Evolutionary conservation across 2,329 filamentous ascomycete genomes (phyloP).

Genomic region (Esteya vermicola): DNA sequence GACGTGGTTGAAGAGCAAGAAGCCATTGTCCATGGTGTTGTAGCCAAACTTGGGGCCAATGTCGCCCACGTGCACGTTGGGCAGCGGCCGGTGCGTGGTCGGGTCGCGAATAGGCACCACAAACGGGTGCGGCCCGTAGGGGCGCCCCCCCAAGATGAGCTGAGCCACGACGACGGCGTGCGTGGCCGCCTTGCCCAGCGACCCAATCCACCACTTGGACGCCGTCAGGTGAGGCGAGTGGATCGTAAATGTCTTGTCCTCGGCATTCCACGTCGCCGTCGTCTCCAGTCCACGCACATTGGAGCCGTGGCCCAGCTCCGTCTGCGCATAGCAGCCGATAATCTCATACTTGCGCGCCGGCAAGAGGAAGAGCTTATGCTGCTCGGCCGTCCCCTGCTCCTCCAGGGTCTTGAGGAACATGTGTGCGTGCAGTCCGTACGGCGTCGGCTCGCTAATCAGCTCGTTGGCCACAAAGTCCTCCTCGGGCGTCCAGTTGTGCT

Average conservation of each 20-base stretch:
- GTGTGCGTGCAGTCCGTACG: constrained; percentile 56
- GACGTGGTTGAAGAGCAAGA: constrained; percentile 61
- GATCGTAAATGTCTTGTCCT: constrained; percentile 61
- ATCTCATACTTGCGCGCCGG: constrained; percentile 54
- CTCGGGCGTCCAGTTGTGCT: constrained; percentile 53
- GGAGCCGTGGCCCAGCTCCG: constrained; percentile 64
- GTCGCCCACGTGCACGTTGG: constrained; percentile 61
- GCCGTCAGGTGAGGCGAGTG: constrained; percentile 62
- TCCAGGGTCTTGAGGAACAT: constrained; percentile 42
- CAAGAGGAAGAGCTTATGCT: constrained; percentile 59
- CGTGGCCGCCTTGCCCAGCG: constrained; percentile 61
- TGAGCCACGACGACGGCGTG: constrained; percentile 70
- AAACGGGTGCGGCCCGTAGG: constrained; percentile 66
- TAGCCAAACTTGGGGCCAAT: constrained; percentile 72
- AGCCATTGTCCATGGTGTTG: constrained; percentile 74
- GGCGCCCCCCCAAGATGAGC: constrained; percentile 52
- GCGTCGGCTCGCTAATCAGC: constrained; percentile 55
- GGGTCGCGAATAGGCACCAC: constrained; percentile 60
- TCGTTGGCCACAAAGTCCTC: constrained; percentile 53
- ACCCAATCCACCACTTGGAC: constrained; percentile 78
- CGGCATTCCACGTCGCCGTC: constrained; percentile 57
- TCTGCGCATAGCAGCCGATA: constrained; percentile 71
- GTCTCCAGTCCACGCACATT: constrained; percentile 64
- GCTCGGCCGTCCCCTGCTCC: constrained; percentile 59
- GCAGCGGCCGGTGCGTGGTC: constrained; percentile 51